Percentiles rank a stretch among this genome's conserved stretches.
Evolutionary conservation across 805 yeast genomes (phyloP).

Genomic region (Starmerella apicola): DNA sequence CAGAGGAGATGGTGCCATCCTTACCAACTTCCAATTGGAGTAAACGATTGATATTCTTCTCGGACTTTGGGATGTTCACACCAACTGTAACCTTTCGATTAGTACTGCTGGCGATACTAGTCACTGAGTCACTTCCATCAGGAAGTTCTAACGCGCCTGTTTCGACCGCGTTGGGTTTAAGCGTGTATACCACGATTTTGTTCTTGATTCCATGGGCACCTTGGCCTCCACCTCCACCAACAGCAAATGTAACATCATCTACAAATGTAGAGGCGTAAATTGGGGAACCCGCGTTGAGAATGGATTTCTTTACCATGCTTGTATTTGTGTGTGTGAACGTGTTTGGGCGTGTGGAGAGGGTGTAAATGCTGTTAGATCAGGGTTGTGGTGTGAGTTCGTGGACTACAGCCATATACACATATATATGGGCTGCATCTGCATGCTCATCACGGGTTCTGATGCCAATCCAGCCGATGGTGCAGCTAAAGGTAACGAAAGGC

Average conservation of each 20-base stretch:
- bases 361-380: too few species aligned
- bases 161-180: slow-evolving; percentile 3
- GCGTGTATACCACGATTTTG: slow-evolving; percentile 35
- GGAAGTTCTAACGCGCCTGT: slow-evolving; percentile 19
- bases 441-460: too few species aligned
- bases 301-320: neutral
- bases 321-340: neutral
- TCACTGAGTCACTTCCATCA: slow-evolving; percentile 66
- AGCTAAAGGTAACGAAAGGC: too few species aligned
- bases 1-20: neutral
- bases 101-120: slow-evolving; percentile 51
- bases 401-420: too few species aligned
- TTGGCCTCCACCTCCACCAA: slow-evolving; percentile 94
- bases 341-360: neutral
- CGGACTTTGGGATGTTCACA: slow-evolving; percentile 9
- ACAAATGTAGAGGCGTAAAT: slow-evolving; percentile 67
- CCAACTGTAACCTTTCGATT: slow-evolving; percentile 32
- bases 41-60: slow-evolving; percentile 56
- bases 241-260: slow-evolving; percentile 46
- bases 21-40: slow-evolving; percentile 26
- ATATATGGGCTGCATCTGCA: too few species aligned
- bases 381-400: too few species aligned
- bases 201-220: slow-evolving; percentile 83
- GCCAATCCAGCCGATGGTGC: too few species aligned
- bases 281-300: slow-evolving; percentile 35